These are phyloP conservation scores for Cerrena zonata DNA, from an alignment of 1,284 basidiomycete species.

Conservation along the genomic window DNA sequence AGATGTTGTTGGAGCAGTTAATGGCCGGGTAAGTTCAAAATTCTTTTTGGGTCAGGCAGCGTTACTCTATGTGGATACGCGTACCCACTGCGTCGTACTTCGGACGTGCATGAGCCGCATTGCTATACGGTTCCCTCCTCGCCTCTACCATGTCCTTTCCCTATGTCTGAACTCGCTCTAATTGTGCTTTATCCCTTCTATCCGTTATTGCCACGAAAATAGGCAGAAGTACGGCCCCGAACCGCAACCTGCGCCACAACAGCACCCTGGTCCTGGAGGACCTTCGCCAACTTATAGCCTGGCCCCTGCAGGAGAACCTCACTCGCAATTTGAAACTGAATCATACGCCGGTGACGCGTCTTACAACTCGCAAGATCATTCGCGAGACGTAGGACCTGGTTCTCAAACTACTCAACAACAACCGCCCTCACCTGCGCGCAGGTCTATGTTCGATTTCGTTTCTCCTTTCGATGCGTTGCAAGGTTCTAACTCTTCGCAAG, in stretches of 20 bases:
- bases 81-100: background rate
- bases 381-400: slow-evolving; percentile 17
- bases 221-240: slow-evolving; percentile 45
- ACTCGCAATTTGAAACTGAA: slow-evolving; percentile 23
- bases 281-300: slow-evolving; percentile 45
- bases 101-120: background rate
- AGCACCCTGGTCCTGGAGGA: slow-evolving; percentile 30
- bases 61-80: background rate
- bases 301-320: slow-evolving; percentile 18
- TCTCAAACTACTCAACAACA: slow-evolving; percentile 23
- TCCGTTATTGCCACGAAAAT: slow-evolving; percentile 8
- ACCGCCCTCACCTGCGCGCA: slow-evolving; percentile 61
- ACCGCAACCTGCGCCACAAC: slow-evolving; percentile 34
- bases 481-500: slow-evolving; percentile 33
- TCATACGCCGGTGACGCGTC: slow-evolving; percentile 38
- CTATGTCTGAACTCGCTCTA: background rate
- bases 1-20: slow-evolving; percentile 69
- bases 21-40: slow-evolving; percentile 74
- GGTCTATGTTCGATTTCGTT: slow-evolving; percentile 76
- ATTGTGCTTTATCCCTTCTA: slow-evolving; percentile 3
- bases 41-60: too few species aligned
- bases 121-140: background rate
- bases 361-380: slow-evolving; percentile 37
- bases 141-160: background rate
- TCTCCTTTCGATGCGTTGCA: slow-evolving; percentile 75